Evolutionary conservation across 192 early-diverging fungal species (phyloP).

Genomic region (Backusella westeae): DNA sequence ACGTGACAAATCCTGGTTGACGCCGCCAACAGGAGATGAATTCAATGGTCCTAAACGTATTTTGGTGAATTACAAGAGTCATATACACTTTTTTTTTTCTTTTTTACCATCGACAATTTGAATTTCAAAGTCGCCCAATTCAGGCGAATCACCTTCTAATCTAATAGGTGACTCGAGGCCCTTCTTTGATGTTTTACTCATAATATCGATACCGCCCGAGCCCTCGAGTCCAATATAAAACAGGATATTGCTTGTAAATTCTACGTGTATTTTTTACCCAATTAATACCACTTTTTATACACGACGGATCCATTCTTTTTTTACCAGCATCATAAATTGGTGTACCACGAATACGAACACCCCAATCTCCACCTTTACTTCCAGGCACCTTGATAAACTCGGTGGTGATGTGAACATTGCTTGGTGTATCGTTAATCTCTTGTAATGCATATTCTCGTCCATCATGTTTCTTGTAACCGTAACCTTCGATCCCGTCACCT

Average conservation of each 20-base stretch:
- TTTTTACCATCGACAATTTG: constrained; percentile 56
- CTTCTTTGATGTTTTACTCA: constrained; percentile 27
- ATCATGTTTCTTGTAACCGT: constrained; percentile 87
- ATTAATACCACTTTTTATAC: neutral
- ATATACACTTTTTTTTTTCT: neutral
- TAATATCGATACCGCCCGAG: constrained; percentile 56
- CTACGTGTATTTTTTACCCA: neutral
- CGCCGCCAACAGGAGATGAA: constrained; percentile 3
- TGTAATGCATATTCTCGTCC: constrained; percentile 81
- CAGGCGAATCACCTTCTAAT: constrained; percentile 57
- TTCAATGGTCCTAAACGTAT: constrained; percentile 17
- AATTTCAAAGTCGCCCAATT: constrained; percentile 74
- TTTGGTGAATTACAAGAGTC: no score
- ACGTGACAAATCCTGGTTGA: constrained; percentile 25
- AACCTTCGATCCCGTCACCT: constrained; percentile 71
- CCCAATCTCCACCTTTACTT: constrained; percentile 76
- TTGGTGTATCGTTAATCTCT: constrained; percentile 60
- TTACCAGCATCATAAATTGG: constrained; percentile 48
- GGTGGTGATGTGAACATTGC: constrained; percentile 66
- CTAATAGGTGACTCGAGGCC: constrained; percentile 34
- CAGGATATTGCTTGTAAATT: constrained; percentile 51
- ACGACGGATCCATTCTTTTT: neutral
- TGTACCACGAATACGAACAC: constrained; percentile 71
- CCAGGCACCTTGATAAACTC: constrained; percentile 73
- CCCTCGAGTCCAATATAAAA: constrained; percentile 85